Base-by-base conservation (phyloP, 2,329 filamentous ascomycete genomes). In the Peltaster fructicola region DNA sequence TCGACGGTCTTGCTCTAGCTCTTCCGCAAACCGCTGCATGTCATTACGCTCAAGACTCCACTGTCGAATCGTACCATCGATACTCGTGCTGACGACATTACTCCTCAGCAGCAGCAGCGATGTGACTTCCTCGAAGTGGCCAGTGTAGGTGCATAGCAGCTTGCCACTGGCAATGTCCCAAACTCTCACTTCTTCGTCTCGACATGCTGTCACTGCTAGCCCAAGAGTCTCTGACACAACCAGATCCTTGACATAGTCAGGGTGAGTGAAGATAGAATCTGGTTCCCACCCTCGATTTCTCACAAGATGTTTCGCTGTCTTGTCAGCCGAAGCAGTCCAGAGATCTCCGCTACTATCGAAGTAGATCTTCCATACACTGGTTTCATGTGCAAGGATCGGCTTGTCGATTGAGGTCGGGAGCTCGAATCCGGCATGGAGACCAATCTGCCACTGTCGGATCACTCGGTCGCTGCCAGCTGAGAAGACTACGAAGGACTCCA, bases 321-420 rank as follows among this genome's bases (percentile, higher is more conserved):
- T 88, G 48, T 98, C 88, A 4, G 81, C 82, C 31, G 81, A 92
- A 5, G 84, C 77, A 6, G 85, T 93, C 82, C 82, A 95, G 8
- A 93, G 54, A 39, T 93, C 79, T 15, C 65, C 70, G 22, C 70
- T 67, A 4, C 52, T 51, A 21, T 50, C 45, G 39, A 91, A 91
- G 11, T 66, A 56, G 8, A 95, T 54, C 35, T 67, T 72, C 52
- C 92, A 90, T 7, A 98, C 71, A 36, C 77, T 88, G 1, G 88
- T 98, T 38, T 93, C 81, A 50, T 98, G 88, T 33, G 74, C 74
- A 22, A 75, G 53, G 24, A 93, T 72, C 2, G 65, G 43, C 51
- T 62, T 36, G 53, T 61, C 30, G 52, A 60, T 30, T 53, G 39
- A 40, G 8, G 38, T 23, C 31, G 47, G 11, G 27, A 72, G 50